Evolutionary conservation across 2,329 filamentous ascomycete species (phyloP).

Genomic region (Aspergillus thermomutatus): DNA sequence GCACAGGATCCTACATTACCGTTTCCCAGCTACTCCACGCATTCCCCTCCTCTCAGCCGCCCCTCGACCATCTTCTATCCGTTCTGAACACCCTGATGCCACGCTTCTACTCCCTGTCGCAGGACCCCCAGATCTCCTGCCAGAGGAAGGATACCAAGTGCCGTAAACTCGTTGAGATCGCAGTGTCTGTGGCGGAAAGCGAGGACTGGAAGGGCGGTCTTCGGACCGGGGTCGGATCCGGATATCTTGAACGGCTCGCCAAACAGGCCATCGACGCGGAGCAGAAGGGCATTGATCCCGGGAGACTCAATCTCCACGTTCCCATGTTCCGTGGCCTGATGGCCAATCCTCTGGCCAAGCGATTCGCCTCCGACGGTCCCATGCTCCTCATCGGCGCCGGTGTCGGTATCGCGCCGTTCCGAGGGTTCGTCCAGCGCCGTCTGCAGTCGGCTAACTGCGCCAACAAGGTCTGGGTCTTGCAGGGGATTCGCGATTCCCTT

Average conservation of each 20-base stretch:
- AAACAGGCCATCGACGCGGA: conserved; percentile 67
- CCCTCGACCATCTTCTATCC: conserved; percentile 75
- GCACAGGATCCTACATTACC: conserved; percentile 82
- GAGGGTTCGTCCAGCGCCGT: conserved; percentile 91
- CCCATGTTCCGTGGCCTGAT: conserved; percentile 99
- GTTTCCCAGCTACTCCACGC: conserved; percentile 82
- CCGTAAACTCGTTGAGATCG: conserved; percentile 85
- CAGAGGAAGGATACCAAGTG: conserved; percentile 65
- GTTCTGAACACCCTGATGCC: conserved; percentile 88
- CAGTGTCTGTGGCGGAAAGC: conserved; percentile 91
- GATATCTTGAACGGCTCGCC: conserved; percentile 87
- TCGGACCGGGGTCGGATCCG: conserved; percentile 84
- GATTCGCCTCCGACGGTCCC: conserved; percentile 89
- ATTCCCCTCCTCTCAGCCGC: conserved; percentile 88
- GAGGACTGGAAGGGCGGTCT: conserved; percentile 69
- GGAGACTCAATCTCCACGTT: conserved; percentile 64
- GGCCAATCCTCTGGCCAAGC: conserved; percentile 88
- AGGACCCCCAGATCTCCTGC: conserved; percentile 82
- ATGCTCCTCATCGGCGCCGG: conserved; percentile 98
- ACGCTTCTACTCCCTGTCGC: conserved; percentile 96
- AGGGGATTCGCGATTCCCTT: conserved; percentile 88
- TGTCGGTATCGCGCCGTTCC: conserved; percentile 95
- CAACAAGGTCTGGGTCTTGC: conserved; percentile 96
- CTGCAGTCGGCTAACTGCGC: conserved; percentile 93
- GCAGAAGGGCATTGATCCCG: conserved; percentile 51